Evolutionary conservation across 2,329 filamentous ascomycete species (phyloP).

Genomic region (Fusarium floridanum): DNA sequence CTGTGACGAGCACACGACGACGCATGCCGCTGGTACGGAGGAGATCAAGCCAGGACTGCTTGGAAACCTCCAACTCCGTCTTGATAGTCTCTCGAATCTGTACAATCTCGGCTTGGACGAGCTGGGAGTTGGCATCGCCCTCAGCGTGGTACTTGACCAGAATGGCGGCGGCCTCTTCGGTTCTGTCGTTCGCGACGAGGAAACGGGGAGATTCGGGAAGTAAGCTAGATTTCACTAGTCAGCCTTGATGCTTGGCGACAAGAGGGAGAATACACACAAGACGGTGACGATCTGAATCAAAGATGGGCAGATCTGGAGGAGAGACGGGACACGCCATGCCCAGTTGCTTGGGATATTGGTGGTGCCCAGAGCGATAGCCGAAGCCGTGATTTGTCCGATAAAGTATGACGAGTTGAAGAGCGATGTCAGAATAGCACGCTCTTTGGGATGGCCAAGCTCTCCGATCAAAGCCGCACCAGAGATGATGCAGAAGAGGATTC

Average conservation of each 20-base stretch:
- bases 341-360: conserved; percentile 50
- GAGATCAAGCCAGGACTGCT: conserved; percentile 64
- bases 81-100: conserved; percentile 71
- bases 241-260: not conserved
- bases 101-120: conserved; percentile 70
- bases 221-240: not conserved
- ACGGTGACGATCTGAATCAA: conserved; percentile 56
- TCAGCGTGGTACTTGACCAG: conserved; percentile 63
- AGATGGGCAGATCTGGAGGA: conserved; percentile 59
- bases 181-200: conserved; percentile 49
- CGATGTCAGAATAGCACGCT: conserved; percentile 64
- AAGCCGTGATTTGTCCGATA: conserved; percentile 64
- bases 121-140: conserved; percentile 61
- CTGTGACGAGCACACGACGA: conserved; percentile 61
- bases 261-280: conserved; percentile 47
- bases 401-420: conserved; percentile 63
- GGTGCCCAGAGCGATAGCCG: conserved; percentile 62
- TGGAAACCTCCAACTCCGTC: conserved; percentile 65
- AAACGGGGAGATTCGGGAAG: conserved; percentile 52
- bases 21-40: conserved; percentile 63
- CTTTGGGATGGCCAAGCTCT: conserved; percentile 71
- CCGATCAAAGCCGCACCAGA: conserved; percentile 70
- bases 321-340: conserved; percentile 56
- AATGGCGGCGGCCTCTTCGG: conserved; percentile 50
- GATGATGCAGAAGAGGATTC: conserved; percentile 72